phyloP scores from a whole-genome alignment of 345 rosid species.

The Ceriops tagal region DNA sequence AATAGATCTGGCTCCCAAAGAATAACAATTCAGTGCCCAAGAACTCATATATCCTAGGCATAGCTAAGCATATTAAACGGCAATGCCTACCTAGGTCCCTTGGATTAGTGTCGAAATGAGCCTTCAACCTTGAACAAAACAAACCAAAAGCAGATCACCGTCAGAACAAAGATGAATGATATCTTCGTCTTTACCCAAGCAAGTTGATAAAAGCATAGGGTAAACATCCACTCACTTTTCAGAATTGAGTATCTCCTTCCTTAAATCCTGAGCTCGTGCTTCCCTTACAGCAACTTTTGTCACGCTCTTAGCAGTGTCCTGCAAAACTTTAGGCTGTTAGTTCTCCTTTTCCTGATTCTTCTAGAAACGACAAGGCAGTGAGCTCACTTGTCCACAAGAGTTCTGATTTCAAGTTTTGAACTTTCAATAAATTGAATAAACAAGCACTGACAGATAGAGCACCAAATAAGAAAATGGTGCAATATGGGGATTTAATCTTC shows the following conservation, averaged over 20 bases:
- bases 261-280: slow-evolving; percentile 87
- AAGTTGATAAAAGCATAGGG: background rate
- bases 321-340: slow-evolving; percentile 15
- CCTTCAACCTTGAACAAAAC: slow-evolving; percentile 57
- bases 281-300: slow-evolving; percentile 78
- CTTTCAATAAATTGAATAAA: no score
- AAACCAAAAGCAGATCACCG: slow-evolving; percentile 1
- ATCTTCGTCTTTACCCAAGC: background rate
- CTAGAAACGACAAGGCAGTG: background rate
- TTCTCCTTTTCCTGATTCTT: background rate
- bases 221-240: slow-evolving; percentile 59
- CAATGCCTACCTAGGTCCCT: slow-evolving; percentile 53
- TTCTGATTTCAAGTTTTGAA: no score
- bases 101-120: slow-evolving; percentile 85
- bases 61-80: background rate
- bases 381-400: no score
- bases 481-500: no score
- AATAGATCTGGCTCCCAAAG: slow-evolving; percentile 49
- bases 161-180: background rate
- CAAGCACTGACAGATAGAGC: no score
- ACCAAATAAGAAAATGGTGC: no score
- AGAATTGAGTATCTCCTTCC: slow-evolving; percentile 84
- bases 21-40: slow-evolving; percentile 4
- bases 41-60: background rate
- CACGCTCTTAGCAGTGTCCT: slow-evolving; percentile 92